These are phyloP conservation scores for Bathelium albidoporum DNA, from an alignment of 495 filamentous ascomycete genomes.

Conservation along the genomic window DNA sequence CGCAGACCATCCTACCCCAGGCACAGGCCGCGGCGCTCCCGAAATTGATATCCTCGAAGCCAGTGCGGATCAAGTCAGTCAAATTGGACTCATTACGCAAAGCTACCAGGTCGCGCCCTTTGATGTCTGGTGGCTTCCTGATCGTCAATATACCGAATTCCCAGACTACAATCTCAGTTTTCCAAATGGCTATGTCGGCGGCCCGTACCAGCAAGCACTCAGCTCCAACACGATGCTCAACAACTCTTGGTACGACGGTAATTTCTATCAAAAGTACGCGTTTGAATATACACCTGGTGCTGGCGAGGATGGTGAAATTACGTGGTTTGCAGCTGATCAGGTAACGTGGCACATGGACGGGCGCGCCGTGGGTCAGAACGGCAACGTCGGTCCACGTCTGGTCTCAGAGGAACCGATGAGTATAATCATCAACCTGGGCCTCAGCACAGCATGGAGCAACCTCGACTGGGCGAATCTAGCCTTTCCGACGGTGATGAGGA, in stretches of 20 bases:
- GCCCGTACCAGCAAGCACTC: constrained; percentile 26
- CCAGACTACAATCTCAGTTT: constrained; percentile 16
- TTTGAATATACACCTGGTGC: constrained; percentile 26
- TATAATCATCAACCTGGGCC: constrained; percentile 25
- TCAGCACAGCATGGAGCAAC: constrained; percentile 18
- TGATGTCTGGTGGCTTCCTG: constrained; percentile 23
- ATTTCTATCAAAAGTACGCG: constrained; percentile 27
- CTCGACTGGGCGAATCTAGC: constrained; percentile 23
- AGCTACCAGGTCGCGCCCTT: constrained; percentile 28
- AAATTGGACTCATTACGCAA: constrained; percentile 21
- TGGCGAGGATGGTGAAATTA: constrained; percentile 20
- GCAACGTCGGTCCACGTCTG: constrained; percentile 24
- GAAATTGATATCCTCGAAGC: constrained; percentile 31
- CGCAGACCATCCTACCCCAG: constrained; percentile 26
- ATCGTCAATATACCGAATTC: constrained; percentile 21
- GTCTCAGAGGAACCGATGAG: constrained; percentile 27
- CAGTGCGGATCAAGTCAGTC: constrained; percentile 4
- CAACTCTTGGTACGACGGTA: constrained; percentile 28
- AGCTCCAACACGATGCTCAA: constrained; percentile 25
- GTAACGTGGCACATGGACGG: constrained; percentile 21
- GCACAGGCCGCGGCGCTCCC: constrained; percentile 24
- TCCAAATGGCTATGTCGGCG: constrained; percentile 25
- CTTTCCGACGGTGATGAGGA: constrained; percentile 29
- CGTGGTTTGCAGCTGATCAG: constrained; percentile 25
- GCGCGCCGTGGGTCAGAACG: constrained; percentile 24